phyloP scores from a whole-genome alignment of 495 filamentous ascomycete genomes.

The Penicillium cataractarum region DNA sequence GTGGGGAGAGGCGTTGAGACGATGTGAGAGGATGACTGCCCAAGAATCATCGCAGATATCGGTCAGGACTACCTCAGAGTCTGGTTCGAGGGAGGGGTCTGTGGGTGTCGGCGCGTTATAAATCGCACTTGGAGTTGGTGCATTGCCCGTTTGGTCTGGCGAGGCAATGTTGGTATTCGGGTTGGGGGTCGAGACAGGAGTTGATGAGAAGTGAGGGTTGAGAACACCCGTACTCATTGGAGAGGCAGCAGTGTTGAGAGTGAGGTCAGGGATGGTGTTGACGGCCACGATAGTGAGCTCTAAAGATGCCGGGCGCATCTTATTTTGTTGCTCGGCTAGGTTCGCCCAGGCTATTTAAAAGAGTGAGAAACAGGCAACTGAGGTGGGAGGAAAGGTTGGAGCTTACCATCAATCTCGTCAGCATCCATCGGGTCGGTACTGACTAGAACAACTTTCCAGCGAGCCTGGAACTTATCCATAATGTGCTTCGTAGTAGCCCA shows the following conservation, averaged over 20 bases:
- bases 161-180: constrained; percentile 47
- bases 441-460: constrained; percentile 80
- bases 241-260: constrained; percentile 48
- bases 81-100: constrained; percentile 57
- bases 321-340: constrained; percentile 49
- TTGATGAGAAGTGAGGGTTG: constrained; percentile 39
- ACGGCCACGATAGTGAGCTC: constrained; percentile 66
- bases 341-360: constrained; percentile 46
- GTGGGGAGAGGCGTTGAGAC: constrained; percentile 68
- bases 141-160: constrained; percentile 46
- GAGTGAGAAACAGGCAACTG: neutral
- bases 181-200: constrained; percentile 51
- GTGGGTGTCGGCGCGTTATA: constrained; percentile 61
- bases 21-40: constrained; percentile 72
- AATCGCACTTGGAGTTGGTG: constrained; percentile 33
- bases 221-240: constrained; percentile 38
- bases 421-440: constrained; percentile 72
- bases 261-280: constrained; percentile 67
- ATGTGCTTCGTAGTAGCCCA: constrained; percentile 84
- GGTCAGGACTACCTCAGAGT: constrained; percentile 72
- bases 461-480: constrained; percentile 67
- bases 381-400: neutral
- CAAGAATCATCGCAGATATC: constrained; percentile 82
- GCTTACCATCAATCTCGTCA: constrained; percentile 68
- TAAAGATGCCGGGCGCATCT: constrained; percentile 47